Percentiles rank a stretch among this genome's conserved stretches.
These are phyloP conservation scores for Fomitopsis betulina DNA, from an alignment of 1,284 basidiomycete species.

Conservation along the genomic window DNA sequence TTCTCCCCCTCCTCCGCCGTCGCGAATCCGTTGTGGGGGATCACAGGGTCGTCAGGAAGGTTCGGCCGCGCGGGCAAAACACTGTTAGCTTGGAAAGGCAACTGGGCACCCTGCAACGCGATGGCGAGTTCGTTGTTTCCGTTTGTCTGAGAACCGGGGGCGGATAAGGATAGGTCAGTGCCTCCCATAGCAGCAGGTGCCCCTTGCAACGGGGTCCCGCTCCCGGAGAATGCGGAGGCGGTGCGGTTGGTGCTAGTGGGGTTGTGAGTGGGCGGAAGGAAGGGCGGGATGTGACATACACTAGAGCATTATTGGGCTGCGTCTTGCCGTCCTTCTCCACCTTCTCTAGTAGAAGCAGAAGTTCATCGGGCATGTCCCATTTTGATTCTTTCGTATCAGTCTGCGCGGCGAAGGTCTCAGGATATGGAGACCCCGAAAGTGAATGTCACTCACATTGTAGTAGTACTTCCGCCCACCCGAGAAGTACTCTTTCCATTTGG, in stretches of 20 bases:
- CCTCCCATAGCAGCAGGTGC: slow-evolving; percentile 29
- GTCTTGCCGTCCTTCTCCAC: slow-evolving; percentile 69
- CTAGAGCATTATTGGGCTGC: slow-evolving; percentile 25
- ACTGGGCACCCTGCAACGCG: slow-evolving; percentile 44
- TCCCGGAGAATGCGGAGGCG: slow-evolving; percentile 13
- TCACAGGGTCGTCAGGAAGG: slow-evolving; percentile 78
- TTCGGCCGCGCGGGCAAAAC: slow-evolving; percentile 71
- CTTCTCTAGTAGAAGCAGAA: slow-evolving; percentile 74
- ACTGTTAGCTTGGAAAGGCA: slow-evolving; percentile 54
- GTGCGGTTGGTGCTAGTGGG: slow-evolving; percentile 13
- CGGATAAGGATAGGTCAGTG: slow-evolving; percentile 30
- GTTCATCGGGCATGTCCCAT: slow-evolving; percentile 93
- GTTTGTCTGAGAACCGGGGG: slow-evolving; percentile 33
- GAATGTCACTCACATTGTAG: slow-evolving; percentile 63
- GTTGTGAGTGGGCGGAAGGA: not conserved
- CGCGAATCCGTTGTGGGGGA: slow-evolving; percentile 84
- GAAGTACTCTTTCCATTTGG: slow-evolving; percentile 92
- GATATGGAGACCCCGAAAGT: not conserved
- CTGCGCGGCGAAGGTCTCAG: slow-evolving; percentile 31
- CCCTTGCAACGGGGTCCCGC: slow-evolving; percentile 23
- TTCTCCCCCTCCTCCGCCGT: slow-evolving; percentile 89
- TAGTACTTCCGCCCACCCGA: slow-evolving; percentile 90
- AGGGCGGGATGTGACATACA: slow-evolving; percentile 10
- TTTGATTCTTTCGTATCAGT: slow-evolving; percentile 85
- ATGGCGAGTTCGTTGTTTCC: slow-evolving; percentile 40